Evolutionary conservation across 345 rosid genomes (phyloP).

Genomic region (Punica granatum): DNA sequence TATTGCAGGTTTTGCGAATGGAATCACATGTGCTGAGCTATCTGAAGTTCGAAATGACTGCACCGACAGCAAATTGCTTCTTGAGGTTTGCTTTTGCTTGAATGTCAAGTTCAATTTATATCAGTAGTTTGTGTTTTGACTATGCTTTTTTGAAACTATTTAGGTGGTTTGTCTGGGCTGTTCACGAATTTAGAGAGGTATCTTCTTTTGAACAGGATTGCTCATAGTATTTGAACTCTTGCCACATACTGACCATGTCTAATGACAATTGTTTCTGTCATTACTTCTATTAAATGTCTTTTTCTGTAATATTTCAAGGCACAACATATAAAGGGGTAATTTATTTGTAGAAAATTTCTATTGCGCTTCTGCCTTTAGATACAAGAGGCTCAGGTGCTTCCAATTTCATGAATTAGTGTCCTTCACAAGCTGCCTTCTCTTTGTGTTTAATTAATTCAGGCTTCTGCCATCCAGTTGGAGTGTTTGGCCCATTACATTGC

Average conservation of each 20-base stretch:
- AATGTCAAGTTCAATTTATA: not conserved
- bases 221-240: not conserved
- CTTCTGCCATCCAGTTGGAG: conserved; percentile 61
- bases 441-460: conserved; percentile 20
- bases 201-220: not conserved
- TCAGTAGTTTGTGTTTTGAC: not conserved
- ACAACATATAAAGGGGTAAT: not conserved
- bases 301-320: not conserved
- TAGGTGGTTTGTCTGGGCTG: conserved; percentile 85
- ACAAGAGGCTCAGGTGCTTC: not conserved
- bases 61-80: conserved; percentile 82
- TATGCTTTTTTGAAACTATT: conserved; percentile 11
- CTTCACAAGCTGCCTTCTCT: not conserved
- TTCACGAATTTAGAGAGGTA: conserved; percentile 79
- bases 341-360: not conserved
- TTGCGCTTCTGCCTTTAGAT: not conserved
- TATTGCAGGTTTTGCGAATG: conserved; percentile 77
- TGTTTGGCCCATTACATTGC: conserved; percentile 69
- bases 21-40: conserved; percentile 75
- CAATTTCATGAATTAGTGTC: not conserved
- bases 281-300: too few relatives aligned
- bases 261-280: not conserved
- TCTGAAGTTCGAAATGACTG: conserved; percentile 85
- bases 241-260: not conserved
- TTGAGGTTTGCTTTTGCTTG: conserved; percentile 38